Conservation (phyloP, 257 asterid genomes). For the Petunia secreta region DNA sequence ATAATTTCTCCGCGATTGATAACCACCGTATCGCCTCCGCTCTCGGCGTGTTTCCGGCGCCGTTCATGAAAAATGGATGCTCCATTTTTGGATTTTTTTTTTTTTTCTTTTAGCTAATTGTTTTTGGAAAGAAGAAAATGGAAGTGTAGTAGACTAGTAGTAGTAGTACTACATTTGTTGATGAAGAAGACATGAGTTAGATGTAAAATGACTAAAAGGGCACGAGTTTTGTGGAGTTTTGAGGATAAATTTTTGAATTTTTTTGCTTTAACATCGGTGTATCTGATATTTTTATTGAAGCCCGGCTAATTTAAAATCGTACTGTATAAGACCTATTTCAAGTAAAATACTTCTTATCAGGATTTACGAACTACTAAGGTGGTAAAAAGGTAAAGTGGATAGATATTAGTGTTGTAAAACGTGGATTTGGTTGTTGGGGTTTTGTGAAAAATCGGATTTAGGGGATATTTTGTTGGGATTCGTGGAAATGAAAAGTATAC, state of each 20-base stretch:
- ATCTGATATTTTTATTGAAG: too few species aligned
- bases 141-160: neutral
- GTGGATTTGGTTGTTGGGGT: neutral
- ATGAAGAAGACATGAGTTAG: neutral
- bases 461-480: neutral
- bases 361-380: too few species aligned
- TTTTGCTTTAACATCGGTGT: too few species aligned
- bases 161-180: neutral
- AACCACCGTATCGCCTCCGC: conserved; percentile 91
- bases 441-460: neutral
- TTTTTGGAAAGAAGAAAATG: neutral
- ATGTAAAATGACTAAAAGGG: conserved; percentile 12
- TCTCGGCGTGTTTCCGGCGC: conserved; percentile 53
- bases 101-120: neutral
- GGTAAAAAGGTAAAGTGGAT: neutral
- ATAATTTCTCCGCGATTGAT: conserved; percentile 83
- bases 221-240: conserved; percentile 16
- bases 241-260: too few species aligned
- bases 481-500: neutral
- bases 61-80: conserved; percentile 70
- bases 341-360: too few species aligned
- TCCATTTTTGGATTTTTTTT: conserved; percentile 50
- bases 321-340: too few species aligned
- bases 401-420: neutral
- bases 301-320: too few species aligned